Evolutionary conservation across 2,329 filamentous ascomycete genomes (phyloP).

Genomic region (Pyrenochaeta sp.): DNA sequence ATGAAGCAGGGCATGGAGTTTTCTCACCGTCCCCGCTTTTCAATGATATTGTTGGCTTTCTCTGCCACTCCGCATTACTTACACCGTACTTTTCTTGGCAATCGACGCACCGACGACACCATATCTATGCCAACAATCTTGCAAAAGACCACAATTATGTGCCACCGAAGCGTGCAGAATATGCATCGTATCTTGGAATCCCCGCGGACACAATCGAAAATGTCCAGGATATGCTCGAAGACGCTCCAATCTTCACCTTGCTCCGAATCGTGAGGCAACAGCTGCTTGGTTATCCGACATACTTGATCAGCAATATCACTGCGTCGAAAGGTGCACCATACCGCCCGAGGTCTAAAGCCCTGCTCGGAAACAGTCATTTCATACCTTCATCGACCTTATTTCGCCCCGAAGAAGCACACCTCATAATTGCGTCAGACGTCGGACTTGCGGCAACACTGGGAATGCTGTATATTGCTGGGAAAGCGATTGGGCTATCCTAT

Average conservation of each 20-base stretch:
- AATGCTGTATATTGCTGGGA: background rate
- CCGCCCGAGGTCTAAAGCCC: background rate
- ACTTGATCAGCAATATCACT: background rate
- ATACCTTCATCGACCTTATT: background rate
- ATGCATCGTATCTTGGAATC: background rate
- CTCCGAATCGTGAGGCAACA: background rate
- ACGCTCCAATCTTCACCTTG: background rate
- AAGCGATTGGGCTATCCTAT: background rate
- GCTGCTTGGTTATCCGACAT: background rate
- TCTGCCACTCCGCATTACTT: conserved; percentile 67
- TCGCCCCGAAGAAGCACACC: background rate
- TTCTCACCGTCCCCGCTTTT: background rate
- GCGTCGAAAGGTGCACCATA: background rate
- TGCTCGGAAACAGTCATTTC: background rate
- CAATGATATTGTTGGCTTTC: conserved; percentile 59
- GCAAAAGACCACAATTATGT: conserved; percentile 62
- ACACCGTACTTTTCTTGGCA: conserved; percentile 77
- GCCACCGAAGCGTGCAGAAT: conserved; percentile 14
- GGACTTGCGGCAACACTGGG: background rate
- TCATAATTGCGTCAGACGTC: background rate
- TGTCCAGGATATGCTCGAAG: background rate
- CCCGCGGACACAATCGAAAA: too few species aligned
- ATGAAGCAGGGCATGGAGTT: background rate
- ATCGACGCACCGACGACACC: conserved; percentile 73
- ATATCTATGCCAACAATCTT: conserved; percentile 71